These are phyloP conservation scores for Zychaea mexicana DNA, from an alignment of 371 early-diverging fungal species.

Conservation along the genomic window DNA sequence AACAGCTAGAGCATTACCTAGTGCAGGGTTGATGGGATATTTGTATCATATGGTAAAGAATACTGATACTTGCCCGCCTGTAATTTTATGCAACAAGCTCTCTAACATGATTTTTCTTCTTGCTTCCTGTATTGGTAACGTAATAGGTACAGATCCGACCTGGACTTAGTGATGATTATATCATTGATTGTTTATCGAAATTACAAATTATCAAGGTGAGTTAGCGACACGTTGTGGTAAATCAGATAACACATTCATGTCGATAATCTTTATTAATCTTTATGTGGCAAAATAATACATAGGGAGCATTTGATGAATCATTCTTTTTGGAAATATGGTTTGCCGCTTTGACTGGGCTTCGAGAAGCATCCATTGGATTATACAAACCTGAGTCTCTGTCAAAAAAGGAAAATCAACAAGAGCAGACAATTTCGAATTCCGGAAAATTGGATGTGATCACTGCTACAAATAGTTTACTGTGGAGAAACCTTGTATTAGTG, in stretches of 20 bases:
- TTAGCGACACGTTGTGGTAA: background rate
- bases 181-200: conserved; percentile 43
- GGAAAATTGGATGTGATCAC: conserved; percentile 18
- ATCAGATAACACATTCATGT: too few species aligned
- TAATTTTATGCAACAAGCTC: too few species aligned
- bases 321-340: conserved; percentile 53
- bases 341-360: conserved; percentile 44
- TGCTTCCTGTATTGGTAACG: too few species aligned
- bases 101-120: too few species aligned
- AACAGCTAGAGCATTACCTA: conserved; percentile 55
- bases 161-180: conserved; percentile 35
- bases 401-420: conserved; percentile 2
- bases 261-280: too few species aligned
- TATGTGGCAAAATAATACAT: background rate
- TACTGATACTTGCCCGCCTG: too few species aligned
- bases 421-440: background rate
- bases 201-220: conserved; percentile 48
- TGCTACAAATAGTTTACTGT: conserved; percentile 38
- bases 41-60: conserved; percentile 46
- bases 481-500: conserved; percentile 44
- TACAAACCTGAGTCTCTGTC: background rate
- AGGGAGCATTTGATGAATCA: conserved; percentile 54
- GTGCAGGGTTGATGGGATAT: conserved; percentile 51
- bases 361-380: conserved; percentile 36
- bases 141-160: conserved; percentile 46